Evolutionary conservation across 345 rosid species (phyloP).

Genomic region (Psidium guajava): DNA sequence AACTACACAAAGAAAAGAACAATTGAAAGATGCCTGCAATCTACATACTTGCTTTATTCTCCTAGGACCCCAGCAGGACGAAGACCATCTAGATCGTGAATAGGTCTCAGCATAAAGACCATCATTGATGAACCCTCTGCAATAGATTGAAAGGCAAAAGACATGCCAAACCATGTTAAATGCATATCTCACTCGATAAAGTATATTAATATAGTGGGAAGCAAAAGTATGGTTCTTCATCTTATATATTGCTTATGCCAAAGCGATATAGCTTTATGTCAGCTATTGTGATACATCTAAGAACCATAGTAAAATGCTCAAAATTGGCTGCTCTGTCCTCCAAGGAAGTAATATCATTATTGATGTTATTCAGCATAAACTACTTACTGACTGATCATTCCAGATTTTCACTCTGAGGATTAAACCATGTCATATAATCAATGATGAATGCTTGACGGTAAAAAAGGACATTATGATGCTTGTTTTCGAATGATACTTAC

Average conservation of each 20-base stretch:
- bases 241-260: not conserved
- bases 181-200: not conserved
- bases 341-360: not conserved
- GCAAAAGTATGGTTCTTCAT: not conserved
- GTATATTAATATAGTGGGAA: not conserved
- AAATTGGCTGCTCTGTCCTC: not conserved
- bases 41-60: constrained; percentile 73
- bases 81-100: constrained; percentile 75
- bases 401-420: not conserved
- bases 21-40: not conserved
- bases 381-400: not conserved
- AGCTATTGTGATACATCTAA: not conserved
- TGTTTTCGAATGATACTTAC: not conserved
- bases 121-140: constrained; percentile 75
- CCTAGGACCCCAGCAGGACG: constrained; percentile 82
- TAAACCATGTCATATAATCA: not conserved
- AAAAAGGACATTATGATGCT: not conserved
- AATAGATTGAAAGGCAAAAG: constrained; percentile 1
- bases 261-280: not conserved
- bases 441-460: not conserved
- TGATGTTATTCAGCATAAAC: not conserved
- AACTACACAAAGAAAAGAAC: not conserved
- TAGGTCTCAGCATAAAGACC: constrained; percentile 63
- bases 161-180: not conserved
- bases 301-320: not conserved